Conservation (phyloP, 176 grass and related monocot species). For the Musa acuminata region DNA sequence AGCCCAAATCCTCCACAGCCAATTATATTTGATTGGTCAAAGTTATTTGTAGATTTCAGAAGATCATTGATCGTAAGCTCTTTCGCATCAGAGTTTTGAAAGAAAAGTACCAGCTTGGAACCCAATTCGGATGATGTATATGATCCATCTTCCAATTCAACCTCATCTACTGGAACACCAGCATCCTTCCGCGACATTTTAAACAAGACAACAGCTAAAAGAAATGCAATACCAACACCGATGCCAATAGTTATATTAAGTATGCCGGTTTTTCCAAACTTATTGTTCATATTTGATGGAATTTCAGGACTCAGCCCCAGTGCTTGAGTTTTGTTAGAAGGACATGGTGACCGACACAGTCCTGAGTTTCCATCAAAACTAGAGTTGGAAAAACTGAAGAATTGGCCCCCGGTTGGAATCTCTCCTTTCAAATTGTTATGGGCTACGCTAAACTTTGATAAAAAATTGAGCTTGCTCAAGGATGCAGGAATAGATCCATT, state of each 20-base stretch:
- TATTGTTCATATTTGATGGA: constrained; percentile 19
- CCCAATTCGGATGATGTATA: constrained; percentile 38
- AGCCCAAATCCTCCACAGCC: constrained; percentile 90
- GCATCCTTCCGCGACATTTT: constrained; percentile 62
- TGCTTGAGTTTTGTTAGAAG: constrained; percentile 41
- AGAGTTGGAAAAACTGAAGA: constrained; percentile 85
- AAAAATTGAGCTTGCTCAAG: constrained; percentile 64
- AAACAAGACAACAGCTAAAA: constrained; percentile 59
- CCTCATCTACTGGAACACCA: constrained; percentile 27
- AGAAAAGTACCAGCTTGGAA: constrained; percentile 78
- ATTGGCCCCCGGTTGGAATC: constrained; percentile 64
- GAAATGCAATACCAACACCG: constrained; percentile 47
- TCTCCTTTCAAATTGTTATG: constrained; percentile 64
- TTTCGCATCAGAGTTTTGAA: constrained; percentile 56
- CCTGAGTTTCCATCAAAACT: constrained; percentile 85
- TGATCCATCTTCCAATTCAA: constrained; percentile 31
- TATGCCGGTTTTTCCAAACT: constrained; percentile 50
- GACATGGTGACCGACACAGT: constrained; percentile 39
- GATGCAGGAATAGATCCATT: constrained; percentile 67
- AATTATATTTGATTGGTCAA: constrained; percentile 95
- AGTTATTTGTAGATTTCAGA: constrained; percentile 84
- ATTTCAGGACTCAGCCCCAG: constrained; percentile 15
- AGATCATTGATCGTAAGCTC: constrained; percentile 74
- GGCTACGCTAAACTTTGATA: constrained; percentile 93
- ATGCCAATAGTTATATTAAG: constrained; percentile 68